Evolutionary conservation across 2,329 filamentous ascomycete genomes (phyloP), one percentile per base, ranked within the genome.

Genomic region (Aurifilum marmelostoma): DNA sequence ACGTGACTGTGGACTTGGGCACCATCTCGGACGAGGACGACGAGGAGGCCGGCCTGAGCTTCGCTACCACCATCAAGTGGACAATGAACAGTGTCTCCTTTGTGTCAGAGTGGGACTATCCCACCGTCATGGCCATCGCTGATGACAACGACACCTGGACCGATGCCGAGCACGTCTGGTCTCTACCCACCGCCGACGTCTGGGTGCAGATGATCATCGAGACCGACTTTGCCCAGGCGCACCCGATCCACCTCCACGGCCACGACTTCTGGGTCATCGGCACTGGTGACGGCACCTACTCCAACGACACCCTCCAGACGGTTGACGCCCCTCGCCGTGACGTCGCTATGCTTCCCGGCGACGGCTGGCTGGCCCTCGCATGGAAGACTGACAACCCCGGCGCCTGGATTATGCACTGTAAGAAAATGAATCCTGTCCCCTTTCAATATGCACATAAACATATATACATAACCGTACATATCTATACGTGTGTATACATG

Each of bases 341-440:
- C 60, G 50, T 60, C 7, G 68, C 65, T 24, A 69, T 63, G 56
- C 50, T 67, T 60, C 68, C 68, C 24, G 68, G 9, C 21, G 50
- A 24, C 59, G 68, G 68, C n/a, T 69, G 60, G 50, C 4, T 64
- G 43, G 65, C 52, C 37, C 47, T 69, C 18, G 68, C 68, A 11
- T 69, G 61, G 29, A 59, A n/a, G 18, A 69, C 68, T 5, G 61
- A 69, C 41, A 69, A 69, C 61, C 68, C 68, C 12, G 68, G 68
- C 29, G 67, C 65, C 12, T 66, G 65, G 65, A 37, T 66, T 21
- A 50, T 60, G 39, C 65, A 66, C 54, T 66, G 65, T 64, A 54
- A 39, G 62, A n/a, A 12, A n/a, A n/a, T n/a, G n/a, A n/a, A n/a
- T n/a, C n/a, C n/a, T n/a, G n/a, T n/a, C 9, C 18, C 29, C 29